Evolutionary conservation across 2,329 filamentous ascomycete genomes (phyloP), one percentile per base, ranked within the genome.

Genomic region (Fusarium keratoplasticum): DNA sequence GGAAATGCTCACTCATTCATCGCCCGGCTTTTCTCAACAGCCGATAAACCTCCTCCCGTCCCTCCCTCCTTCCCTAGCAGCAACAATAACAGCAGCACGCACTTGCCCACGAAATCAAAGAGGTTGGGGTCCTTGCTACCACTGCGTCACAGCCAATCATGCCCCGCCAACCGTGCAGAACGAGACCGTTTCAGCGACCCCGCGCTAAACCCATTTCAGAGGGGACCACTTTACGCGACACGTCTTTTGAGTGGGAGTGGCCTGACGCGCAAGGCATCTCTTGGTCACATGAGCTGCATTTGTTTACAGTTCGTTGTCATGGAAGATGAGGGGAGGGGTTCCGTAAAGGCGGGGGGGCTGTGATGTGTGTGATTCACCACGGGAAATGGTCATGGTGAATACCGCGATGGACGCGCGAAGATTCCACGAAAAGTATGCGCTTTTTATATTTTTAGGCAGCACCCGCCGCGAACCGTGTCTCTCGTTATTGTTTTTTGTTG

Each of bases 231-330:
- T 73, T 77, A 77, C 77, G 73, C 77, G 77, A n/a, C 33, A 62
- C 64, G 70, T 52, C 36, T 33, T 55, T 22, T 9, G 9, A 13
- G 50, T 31, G n/a, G 13, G 42, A 31, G 25, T 72, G 72, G 72
- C 74, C 76, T 68, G 74, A 72, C 72, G 76, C 73, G 70, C 73
- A 72, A 71, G 76, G 77, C 76, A 78, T 74, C 76, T 69, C 66
- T 69, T 63, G 52, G 64, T 54, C 50, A 55, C 50, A 55, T 55
- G 50, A 55, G 35, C 31, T 36, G 18, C 29, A 33, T 20, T 35
- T 50, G 44, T 50, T 50, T 50, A 50, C 25, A 25, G 44, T 50
- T 50, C 44, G 44, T 58, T 35, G 29, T 36, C 31, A 35, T 58
- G 22, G 55, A 22, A 22, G 52, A 31, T 20, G 31, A 55, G 31